A percentile compares a stretch with the other conserved stretches of the same genome.
These are phyloP conservation scores for Lasiosphaeris hirsuta DNA, from an alignment of 495 filamentous ascomycete genomes.

Conservation along the genomic window DNA sequence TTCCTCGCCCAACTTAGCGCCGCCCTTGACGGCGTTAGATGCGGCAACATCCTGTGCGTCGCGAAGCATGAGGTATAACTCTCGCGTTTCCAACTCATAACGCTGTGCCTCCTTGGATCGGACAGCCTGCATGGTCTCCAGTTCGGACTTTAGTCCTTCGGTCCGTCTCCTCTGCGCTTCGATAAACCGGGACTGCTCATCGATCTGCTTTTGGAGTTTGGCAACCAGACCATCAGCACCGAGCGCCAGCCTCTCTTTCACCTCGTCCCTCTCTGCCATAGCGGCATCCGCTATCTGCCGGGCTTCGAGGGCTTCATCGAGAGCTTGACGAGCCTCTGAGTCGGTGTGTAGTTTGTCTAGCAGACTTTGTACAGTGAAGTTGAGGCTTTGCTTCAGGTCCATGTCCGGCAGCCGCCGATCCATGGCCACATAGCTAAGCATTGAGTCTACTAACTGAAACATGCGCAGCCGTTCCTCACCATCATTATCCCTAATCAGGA, in stretches of 20 bases:
- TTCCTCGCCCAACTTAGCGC: constrained; percentile 52
- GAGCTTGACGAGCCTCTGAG: constrained; percentile 83
- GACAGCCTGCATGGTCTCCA: constrained; percentile 80
- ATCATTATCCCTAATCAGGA: constrained; percentile 89
- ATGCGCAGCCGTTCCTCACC: constrained; percentile 89
- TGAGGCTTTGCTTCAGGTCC: constrained; percentile 94
- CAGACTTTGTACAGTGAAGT: constrained; percentile 93
- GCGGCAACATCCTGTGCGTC: constrained; percentile 96
- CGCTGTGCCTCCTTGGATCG: constrained; percentile 90
- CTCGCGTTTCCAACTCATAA: constrained; percentile 91
- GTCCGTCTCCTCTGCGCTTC: constrained; percentile 82
- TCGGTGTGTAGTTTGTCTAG: constrained; percentile 95
- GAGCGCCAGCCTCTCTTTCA: constrained; percentile 86
- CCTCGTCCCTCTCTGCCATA: constrained; percentile 93
- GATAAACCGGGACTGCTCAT: constrained; percentile 87
- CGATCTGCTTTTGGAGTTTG: constrained; percentile 87
- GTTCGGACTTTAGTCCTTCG: constrained; percentile 81
- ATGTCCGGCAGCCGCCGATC: constrained; percentile 93
- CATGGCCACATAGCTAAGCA: constrained; percentile 99
- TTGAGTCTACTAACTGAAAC: constrained; percentile 97
- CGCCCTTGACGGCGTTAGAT: constrained; percentile 72
- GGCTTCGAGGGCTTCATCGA: constrained; percentile 84
- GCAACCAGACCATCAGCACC: constrained; percentile 91
- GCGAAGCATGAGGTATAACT: constrained; percentile 96
- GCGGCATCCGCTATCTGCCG: constrained; percentile 92